These are phyloP conservation scores for Eleusine coracana DNA, from an alignment of 176 grass and related monocot genomes.

Conservation along the genomic window DNA sequence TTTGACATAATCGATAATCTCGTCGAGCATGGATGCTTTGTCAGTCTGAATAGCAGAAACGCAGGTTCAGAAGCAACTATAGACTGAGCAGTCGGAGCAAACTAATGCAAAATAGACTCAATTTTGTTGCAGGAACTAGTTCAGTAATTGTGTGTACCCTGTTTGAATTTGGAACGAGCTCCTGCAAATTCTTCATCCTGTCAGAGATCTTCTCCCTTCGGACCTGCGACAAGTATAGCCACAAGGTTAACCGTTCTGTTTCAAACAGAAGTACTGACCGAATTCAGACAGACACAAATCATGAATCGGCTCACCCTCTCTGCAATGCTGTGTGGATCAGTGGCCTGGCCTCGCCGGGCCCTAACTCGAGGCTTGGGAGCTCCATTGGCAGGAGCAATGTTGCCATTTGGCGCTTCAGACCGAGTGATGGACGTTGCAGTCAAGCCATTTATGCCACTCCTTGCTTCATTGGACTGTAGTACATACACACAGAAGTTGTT, in stretches of 20 bases:
- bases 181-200: slow-evolving; percentile 79
- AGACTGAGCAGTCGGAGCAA: not conserved
- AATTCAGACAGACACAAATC: not conserved
- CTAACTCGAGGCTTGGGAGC: slow-evolving; percentile 30
- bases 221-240: slow-evolving; percentile 43
- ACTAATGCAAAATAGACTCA: not conserved
- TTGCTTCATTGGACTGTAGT: slow-evolving; percentile 24
- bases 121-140: not conserved
- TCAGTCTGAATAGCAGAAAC: slow-evolving; percentile 52
- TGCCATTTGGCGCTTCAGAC: slow-evolving; percentile 22
- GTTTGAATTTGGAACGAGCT: slow-evolving; percentile 78
- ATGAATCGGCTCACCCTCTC: slow-evolving; percentile 26
- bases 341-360: slow-evolving; percentile 50
- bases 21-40: slow-evolving; percentile 84
- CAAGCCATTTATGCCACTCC: not conserved
- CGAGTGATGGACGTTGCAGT: not conserved
- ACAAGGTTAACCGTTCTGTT: not conserved
- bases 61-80: slow-evolving; percentile 14
- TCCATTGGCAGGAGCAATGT: slow-evolving; percentile 8
- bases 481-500: not conserved
- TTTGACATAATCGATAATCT: slow-evolving; percentile 85
- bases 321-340: slow-evolving; percentile 56
- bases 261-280: not conserved
- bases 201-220: slow-evolving; percentile 79
- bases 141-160: slow-evolving; percentile 38